Percentiles rank a stretch among this genome's conserved stretches.
Evolutionary conservation across 2,329 filamentous ascomycete species (phyloP).

Genomic region (Didymella glomerata): DNA sequence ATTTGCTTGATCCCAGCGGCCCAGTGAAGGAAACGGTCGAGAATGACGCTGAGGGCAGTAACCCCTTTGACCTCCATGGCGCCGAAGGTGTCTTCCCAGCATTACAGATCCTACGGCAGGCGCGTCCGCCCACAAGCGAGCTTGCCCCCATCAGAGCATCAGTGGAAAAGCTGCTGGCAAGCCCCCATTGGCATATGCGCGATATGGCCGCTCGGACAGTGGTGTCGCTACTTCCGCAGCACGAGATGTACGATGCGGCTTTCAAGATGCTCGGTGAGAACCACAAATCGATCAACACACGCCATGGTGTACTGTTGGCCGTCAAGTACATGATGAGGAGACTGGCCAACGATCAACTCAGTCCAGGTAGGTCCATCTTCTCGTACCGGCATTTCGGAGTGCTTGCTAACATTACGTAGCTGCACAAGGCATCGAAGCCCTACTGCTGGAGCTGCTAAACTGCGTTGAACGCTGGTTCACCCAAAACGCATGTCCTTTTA

Average conservation of each 20-base stretch:
- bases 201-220: conserved; percentile 81
- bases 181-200: conserved; percentile 79
- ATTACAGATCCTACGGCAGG: conserved; percentile 79
- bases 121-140: conserved; percentile 68
- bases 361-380: not conserved
- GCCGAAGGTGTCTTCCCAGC: conserved; percentile 80
- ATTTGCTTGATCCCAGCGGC: conserved; percentile 60
- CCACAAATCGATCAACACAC: conserved; percentile 32
- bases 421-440: conserved; percentile 24
- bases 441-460: conserved; percentile 33
- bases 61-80: conserved; percentile 47
- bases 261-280: conserved; percentile 30
- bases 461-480: conserved; percentile 29
- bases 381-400: not conserved
- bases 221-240: conserved; percentile 44
- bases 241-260: conserved; percentile 35
- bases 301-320: conserved; percentile 45
- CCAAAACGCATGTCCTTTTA: conserved; percentile 41
- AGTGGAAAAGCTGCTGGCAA: conserved; percentile 70
- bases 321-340: conserved; percentile 45
- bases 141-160: conserved; percentile 64
- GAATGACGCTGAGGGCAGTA: conserved; percentile 29
- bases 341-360: conserved; percentile 19
- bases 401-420: conserved; percentile 22
- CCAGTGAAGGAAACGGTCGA: conserved; percentile 39